These are phyloP conservation scores for Solanum tacnaense DNA, from an alignment of 257 asterid genomes.

Conservation along the genomic window DNA sequence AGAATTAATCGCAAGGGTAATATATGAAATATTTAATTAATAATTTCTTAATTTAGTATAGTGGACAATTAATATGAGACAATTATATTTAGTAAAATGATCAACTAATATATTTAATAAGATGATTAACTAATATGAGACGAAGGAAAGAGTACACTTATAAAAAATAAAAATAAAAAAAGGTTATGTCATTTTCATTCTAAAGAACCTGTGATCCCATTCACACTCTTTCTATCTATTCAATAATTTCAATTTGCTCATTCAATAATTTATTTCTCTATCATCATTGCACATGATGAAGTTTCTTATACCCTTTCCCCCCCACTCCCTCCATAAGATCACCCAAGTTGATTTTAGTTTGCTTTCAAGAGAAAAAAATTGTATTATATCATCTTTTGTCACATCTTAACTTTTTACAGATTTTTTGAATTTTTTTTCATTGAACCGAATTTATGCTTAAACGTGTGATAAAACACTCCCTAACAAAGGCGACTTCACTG, in stretches of 20 bases:
- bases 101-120: no score
- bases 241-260: neutral
- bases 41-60: no score
- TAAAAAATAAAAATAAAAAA: neutral
- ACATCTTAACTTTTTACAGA: neutral
- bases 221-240: neutral
- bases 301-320: neutral
- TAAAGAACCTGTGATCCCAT: constrained; percentile 13
- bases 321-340: neutral
- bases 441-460: no score
- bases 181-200: constrained; percentile 14
- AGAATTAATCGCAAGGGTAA: neutral
- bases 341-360: neutral
- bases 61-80: no score
- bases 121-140: no score
- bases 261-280: neutral
- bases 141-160: neutral
- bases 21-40: neutral
- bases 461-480: neutral
- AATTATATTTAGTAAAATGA: neutral
- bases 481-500: no score
- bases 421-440: no score
- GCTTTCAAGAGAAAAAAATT: neutral
- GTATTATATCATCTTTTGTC: neutral
- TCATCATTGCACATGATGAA: neutral